Evolutionary conservation across 78 protist genomes (phyloP).

Genomic region (Dictyostelium brefeldianum): DNA sequence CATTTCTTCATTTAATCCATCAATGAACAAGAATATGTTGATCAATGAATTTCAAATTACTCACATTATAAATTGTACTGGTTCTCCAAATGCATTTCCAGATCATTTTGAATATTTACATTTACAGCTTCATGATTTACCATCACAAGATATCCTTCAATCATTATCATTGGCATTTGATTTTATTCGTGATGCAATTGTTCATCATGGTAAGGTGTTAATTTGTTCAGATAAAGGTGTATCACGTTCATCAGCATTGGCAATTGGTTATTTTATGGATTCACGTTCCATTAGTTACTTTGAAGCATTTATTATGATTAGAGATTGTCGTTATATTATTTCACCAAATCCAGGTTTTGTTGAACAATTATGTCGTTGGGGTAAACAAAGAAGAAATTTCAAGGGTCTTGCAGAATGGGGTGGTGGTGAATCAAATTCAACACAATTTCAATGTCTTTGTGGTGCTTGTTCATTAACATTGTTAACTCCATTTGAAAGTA

Average conservation of each 20-base stretch:
- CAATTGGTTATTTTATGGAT: slow-evolving; percentile 78
- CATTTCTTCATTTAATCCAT: slow-evolving; percentile 64
- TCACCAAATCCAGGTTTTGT: slow-evolving; percentile 75
- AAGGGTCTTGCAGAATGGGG: slow-evolving; percentile 76
- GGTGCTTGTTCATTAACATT: slow-evolving; percentile 76
- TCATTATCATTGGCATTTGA: slow-evolving; percentile 46
- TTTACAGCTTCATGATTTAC: slow-evolving; percentile 59
- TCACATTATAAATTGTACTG: slow-evolving; percentile 71
- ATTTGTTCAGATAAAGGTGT: slow-evolving; percentile 76
- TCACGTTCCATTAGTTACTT: slow-evolving; percentile 72
- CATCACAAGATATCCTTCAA: slow-evolving; percentile 56
- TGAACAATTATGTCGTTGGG: slow-evolving; percentile 83
- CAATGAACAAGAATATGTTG: slow-evolving; percentile 61
- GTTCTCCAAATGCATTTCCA: slow-evolving; percentile 80
- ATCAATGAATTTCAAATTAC: slow-evolving; percentile 62
- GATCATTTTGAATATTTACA: slow-evolving; percentile 66
- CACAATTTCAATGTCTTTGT: slow-evolving; percentile 79
- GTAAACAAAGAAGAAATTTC: slow-evolving; percentile 69
- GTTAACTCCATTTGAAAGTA: slow-evolving; percentile 65
- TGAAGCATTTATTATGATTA: slow-evolving; percentile 70
- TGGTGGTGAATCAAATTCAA: slow-evolving; percentile 43
- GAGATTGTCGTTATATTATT: slow-evolving; percentile 78
- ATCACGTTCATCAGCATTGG: slow-evolving; percentile 68
- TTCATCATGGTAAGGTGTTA: slow-evolving; percentile 59
- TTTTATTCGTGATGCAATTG: slow-evolving; percentile 73